Percentiles rank a stretch among this genome's conserved stretches.
phyloP scores from a whole-genome alignment of 169 alveolate species.

The Cryptosporidium felis region DNA sequence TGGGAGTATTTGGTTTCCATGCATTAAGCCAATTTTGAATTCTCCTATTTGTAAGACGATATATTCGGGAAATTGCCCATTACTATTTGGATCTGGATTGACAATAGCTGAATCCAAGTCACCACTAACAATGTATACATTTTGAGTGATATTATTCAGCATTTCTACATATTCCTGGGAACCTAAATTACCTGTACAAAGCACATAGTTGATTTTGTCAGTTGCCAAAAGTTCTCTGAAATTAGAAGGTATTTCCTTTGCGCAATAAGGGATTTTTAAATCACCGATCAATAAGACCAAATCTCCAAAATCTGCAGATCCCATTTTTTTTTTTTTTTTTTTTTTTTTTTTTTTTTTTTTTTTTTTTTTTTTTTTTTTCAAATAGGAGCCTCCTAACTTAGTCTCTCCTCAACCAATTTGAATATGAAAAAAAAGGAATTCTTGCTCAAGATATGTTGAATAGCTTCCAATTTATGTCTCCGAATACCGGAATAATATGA shows the following conservation, averaged over 20 bases:
- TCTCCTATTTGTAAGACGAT: conserved; percentile 90
- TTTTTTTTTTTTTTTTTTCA: too few relatives aligned
- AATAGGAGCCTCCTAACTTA: too few relatives aligned
- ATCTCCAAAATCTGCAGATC: conserved; percentile 76
- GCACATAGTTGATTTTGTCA: conserved; percentile 83
- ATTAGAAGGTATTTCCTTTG: conserved; percentile 87
- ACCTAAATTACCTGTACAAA: conserved; percentile 88
- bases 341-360: too few relatives aligned
- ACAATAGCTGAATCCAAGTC: conserved; percentile 86
- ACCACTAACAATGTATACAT: conserved; percentile 90
- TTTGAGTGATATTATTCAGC: conserved; percentile 85
- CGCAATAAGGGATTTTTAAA: conserved; percentile 90
- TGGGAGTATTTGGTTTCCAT: conserved; percentile 94
- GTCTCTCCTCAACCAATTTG: too few relatives aligned
- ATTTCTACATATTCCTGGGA: conserved; percentile 86
- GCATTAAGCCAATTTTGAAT: conserved; percentile 90
- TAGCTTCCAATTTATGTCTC: too few relatives aligned
- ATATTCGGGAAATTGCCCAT: conserved; percentile 83
- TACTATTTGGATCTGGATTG: conserved; percentile 44
- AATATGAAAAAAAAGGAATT: too few relatives aligned
- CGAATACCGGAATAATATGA: too few relatives aligned
- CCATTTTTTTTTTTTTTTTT: too few relatives aligned
- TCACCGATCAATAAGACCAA: conserved; percentile 91
- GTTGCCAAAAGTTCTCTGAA: conserved; percentile 90
- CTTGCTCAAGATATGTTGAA: too few relatives aligned